Percentiles rank a stretch among this genome's conserved stretches.
phyloP scores from a whole-genome alignment of 371 early-diverging fungal species.

The Mortierella polycephala region DNA sequence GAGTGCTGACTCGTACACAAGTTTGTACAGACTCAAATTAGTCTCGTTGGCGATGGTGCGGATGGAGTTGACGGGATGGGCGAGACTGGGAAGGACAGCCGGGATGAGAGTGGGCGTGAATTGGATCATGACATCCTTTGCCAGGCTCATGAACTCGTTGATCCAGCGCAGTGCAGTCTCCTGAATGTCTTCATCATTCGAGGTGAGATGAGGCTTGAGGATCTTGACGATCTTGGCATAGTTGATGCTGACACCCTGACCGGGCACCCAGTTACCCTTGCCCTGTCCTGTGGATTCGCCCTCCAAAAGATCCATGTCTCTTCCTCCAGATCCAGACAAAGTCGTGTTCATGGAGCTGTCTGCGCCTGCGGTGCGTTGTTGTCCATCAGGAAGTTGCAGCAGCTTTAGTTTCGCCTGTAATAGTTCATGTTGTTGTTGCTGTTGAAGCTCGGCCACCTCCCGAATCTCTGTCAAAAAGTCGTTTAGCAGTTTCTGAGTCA shows the following conservation, averaged over 20 bases:
- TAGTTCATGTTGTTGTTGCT: conserved; percentile 56
- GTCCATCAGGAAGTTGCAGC: conserved; percentile 29
- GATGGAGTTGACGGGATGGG: conserved; percentile 78
- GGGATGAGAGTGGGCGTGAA: conserved; percentile 80
- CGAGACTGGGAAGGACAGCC: conserved; percentile 82
- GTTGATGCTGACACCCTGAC: conserved; percentile 80
- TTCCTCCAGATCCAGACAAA: background rate
- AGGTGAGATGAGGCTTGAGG: conserved; percentile 81
- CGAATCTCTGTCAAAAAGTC: conserved; percentile 86
- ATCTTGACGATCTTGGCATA: conserved; percentile 84
- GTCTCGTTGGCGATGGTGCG: conserved; percentile 77
- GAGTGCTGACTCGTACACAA: conserved; percentile 70
- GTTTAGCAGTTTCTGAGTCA: conserved; percentile 71
- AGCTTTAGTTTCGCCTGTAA: conserved; percentile 50
- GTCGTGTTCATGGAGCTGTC: conserved; percentile 7
- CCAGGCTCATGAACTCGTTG: conserved; percentile 82
- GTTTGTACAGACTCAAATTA: conserved; percentile 75
- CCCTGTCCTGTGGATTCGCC: conserved; percentile 58
- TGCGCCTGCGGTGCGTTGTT: conserved; percentile 19
- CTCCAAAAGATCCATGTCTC: conserved; percentile 28
- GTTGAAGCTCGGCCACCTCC: conserved; percentile 76
- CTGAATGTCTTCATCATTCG: conserved; percentile 88
- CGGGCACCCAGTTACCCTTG: conserved; percentile 72
- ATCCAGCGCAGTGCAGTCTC: conserved; percentile 89
- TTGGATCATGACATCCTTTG: conserved; percentile 80